Conservation (phyloP, 2,329 filamentous ascomycete species). For the Paradendryphiella salina region DNA sequence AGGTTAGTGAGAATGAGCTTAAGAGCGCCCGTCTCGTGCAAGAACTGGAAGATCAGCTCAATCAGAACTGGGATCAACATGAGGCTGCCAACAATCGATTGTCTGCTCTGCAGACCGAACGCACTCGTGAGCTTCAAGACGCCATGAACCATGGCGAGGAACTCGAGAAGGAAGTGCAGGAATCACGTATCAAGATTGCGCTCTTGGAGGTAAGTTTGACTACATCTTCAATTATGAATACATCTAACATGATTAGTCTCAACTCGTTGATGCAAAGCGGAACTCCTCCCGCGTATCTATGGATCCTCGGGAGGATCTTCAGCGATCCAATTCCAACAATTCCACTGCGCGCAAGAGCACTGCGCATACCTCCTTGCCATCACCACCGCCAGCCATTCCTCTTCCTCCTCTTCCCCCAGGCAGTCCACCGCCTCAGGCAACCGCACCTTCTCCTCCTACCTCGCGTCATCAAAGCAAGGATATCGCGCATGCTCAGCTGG, state of each 20-base stretch:
- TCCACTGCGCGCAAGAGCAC: slow-evolving; percentile 82
- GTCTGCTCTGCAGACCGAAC: slow-evolving; percentile 64
- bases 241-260: slow-evolving; percentile 55
- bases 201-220: slow-evolving; percentile 69
- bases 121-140: slow-evolving; percentile 49
- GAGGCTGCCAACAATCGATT: slow-evolving; percentile 82
- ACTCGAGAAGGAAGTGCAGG: slow-evolving; percentile 68
- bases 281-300: slow-evolving; percentile 52
- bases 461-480: slow-evolving; percentile 83
- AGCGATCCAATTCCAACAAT: slow-evolving; percentile 61
- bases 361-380: slow-evolving; percentile 82
- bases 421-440: slow-evolving; percentile 52
- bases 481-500: slow-evolving; percentile 73
- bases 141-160: slow-evolving; percentile 49
- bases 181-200: slow-evolving; percentile 74
- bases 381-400: slow-evolving; percentile 93
- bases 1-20: slow-evolving; percentile 69
- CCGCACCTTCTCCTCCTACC: slow-evolving; percentile 61
- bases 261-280: slow-evolving; percentile 62
- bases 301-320: slow-evolving; percentile 54
- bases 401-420: slow-evolving; percentile 78
- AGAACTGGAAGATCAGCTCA: slow-evolving; percentile 94
- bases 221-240: neutral
- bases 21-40: slow-evolving; percentile 92
- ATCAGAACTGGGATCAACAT: slow-evolving; percentile 91